Base-by-base conservation (phyloP, 305 asterid genomes). In the Solanum aculeatissimum region DNA sequence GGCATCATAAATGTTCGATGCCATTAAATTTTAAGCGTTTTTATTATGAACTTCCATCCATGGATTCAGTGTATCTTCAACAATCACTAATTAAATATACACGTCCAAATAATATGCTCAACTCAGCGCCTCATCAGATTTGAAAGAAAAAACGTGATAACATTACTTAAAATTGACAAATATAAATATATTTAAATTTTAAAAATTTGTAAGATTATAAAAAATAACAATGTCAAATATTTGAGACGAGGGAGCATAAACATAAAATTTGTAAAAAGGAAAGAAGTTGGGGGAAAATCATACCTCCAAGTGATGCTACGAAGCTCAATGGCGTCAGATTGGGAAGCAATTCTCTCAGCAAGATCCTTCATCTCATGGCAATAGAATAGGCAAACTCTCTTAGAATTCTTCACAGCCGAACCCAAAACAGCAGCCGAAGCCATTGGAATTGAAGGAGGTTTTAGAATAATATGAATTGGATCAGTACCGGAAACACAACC, bases 231-330 rank as follows among this genome's bases (percentile, higher is more conserved):
- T 32, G 27, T 38, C 16, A 69, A 27, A 32, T 66, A 69, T 9
- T 35, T 38, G 77, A 69, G 45, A 69, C 29, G 77, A 66, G 18
- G 45, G 45, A 7, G 14, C 47, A 19, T 66, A 66, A 65, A 65
- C 14, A 29, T 16, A 32, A 9, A 63, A 63, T 63, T 2, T 8
- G 27, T 63, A 13, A 9, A 38, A 35, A 35, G 6, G 21, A 9
- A 68, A n/a, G 25, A 11, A 71, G 21, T 29, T 65, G 27, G 38
- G 38, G 9, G 69, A 23, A 23, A 49, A 11, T 21, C 42, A 47
- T 88, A 97, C 99, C 97, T 93, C 99, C 99, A 97, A 81, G 84
- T 92, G 81, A 97, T 92, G 89, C 86, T 90, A 1, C 98, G 97
- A 68, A 95, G 98, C 90, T 97, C 98, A 89, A 97, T 92, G 82